Percentiles rank a stretch among this genome's conserved stretches.
phyloP scores from a whole-genome alignment of 257 asterid genomes.

The Solanum sitiens region DNA sequence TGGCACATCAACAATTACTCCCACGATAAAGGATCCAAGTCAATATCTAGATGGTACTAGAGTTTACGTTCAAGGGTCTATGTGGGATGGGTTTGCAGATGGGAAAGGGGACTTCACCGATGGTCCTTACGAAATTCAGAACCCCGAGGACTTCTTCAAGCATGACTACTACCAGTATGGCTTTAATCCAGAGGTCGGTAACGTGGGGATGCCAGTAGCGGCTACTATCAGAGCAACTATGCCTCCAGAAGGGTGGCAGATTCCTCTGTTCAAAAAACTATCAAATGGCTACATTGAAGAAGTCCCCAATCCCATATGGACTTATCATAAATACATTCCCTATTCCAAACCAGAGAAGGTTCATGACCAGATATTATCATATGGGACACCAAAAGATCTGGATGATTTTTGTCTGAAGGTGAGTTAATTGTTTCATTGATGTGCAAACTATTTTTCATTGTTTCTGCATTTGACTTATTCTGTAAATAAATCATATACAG shows the following conservation, averaged over 20 bases:
- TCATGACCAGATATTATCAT: constrained; percentile 79
- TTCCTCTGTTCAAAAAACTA: constrained; percentile 57
- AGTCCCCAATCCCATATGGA: constrained; percentile 86
- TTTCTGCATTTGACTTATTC: background rate
- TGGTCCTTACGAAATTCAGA: constrained; percentile 92
- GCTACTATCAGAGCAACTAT: constrained; percentile 92
- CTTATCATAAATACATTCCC: constrained; percentile 82
- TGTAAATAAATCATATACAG: constrained; percentile 29
- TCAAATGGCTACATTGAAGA: constrained; percentile 64
- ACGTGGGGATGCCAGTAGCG: constrained; percentile 96
- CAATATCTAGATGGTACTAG: constrained; percentile 92
- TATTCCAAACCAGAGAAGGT: constrained; percentile 81
- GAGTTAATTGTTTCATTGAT: background rate
- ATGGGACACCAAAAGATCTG: constrained; percentile 72
- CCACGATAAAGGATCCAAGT: constrained; percentile 52
- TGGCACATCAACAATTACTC: constrained; percentile 9
- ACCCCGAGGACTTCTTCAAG: constrained; percentile 84
- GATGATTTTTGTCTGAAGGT: constrained; percentile 98
- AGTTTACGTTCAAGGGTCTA: constrained; percentile 65
- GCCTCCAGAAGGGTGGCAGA: constrained; percentile 84
- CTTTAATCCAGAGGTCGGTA: constrained; percentile 98
- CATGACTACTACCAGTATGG: constrained; percentile 69
- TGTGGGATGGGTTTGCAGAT: constrained; percentile 99
- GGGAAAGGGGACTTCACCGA: constrained; percentile 88
- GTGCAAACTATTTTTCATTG: background rate